Evolutionary conservation across 2,329 filamentous ascomycete species (phyloP), one percentile per base, ranked within the genome.

Genomic region (Colletotrichum tabaci): DNA sequence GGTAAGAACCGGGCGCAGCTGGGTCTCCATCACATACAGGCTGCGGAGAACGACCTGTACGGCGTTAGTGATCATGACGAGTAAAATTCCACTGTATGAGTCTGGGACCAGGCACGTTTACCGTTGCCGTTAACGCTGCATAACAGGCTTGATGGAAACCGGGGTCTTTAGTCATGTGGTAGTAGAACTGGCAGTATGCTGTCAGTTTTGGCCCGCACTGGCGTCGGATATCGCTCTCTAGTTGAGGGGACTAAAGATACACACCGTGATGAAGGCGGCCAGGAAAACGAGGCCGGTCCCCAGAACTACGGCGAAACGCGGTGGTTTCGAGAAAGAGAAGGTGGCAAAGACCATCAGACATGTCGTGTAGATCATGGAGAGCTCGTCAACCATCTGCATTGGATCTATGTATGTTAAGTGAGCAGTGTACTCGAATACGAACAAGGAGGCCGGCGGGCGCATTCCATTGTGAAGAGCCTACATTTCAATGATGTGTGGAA

Each of bases 71-170:
- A n/a, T 16, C 40, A 42, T 52, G 13, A 35, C 35, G 35, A 42
- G 21, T 23, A 15, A 42, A 50, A 23, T 1, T 8, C 2, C 30
- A 18, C 18, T 26, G 4, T 9, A 10, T n/a, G 38, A n/a, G 5
- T 6, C 35, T 8, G 16, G 38, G 18, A 15, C 46, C 8, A 18
- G 35, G 5, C 3, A 5, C 4, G 18, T 9, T 52, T 30, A 73
- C 72, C 52, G 91, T 85, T 6, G 87, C 87, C 0, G 94, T 96
- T 53, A 97, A 83, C 4, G 92, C 78, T 2, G 91, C 93, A 76
- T 95, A 97, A 5, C 92, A 92, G 72, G 90, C 91, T 79, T 97
- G 94, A 82, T 97, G 94, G 80, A 97, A 97, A 1, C 89, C 85
- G 0, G 94, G 94, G 74, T 97, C 91, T 78, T 95, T 94, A 18